Evolutionary conservation across 129 eudicot species (phyloP).

Genomic region (Apium graveolens): DNA sequence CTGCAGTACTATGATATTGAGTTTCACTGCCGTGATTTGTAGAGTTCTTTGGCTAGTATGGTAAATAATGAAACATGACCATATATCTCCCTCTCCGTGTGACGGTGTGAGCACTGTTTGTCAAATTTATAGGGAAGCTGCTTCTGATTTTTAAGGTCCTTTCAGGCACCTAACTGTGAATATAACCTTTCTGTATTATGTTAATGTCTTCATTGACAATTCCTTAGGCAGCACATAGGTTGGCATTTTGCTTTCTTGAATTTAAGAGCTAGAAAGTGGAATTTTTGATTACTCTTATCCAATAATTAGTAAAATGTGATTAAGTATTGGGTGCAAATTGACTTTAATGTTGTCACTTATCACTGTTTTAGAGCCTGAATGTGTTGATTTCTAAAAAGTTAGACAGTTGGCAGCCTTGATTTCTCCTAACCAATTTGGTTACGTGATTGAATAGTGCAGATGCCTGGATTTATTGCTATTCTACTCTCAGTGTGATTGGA

Average conservation of each 20-base stretch:
- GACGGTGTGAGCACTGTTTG: not conserved
- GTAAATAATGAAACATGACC: not conserved
- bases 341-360: not conserved
- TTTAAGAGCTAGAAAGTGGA: too few relatives aligned
- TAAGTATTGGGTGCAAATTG: not conserved
- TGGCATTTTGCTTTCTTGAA: too few relatives aligned
- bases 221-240: too few relatives aligned
- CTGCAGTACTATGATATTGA: too few relatives aligned
- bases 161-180: conserved; percentile 16
- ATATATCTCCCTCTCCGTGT: too few relatives aligned
- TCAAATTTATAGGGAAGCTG: not conserved
- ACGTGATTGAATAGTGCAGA: conserved; percentile 18
- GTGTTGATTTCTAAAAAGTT: not conserved
- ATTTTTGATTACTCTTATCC: too few relatives aligned
- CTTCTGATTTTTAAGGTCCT: not conserved
- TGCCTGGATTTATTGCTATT: conserved; percentile 12
- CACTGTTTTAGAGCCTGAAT: not conserved
- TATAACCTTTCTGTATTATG: not conserved
- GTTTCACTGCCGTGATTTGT: too few relatives aligned
- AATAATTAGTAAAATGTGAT: too few relatives aligned
- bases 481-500: conserved; percentile 30
- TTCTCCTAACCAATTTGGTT: not conserved
- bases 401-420: too few relatives aligned
- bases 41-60: too few relatives aligned
- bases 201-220: too few relatives aligned